Conservation (phyloP, 345 rosid species). For the Nephelium lappaceum region DNA sequence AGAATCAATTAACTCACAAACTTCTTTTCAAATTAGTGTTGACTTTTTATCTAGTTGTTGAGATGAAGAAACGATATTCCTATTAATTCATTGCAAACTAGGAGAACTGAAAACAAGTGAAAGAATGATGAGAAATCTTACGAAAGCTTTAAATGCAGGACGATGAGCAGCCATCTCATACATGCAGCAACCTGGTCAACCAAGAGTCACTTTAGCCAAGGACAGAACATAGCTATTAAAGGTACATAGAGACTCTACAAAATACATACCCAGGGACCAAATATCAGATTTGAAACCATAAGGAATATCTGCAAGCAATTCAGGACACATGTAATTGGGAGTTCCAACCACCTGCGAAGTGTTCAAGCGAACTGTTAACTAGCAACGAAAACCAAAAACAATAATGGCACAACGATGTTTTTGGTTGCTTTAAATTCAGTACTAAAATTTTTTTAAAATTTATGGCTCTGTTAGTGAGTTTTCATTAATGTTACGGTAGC, state of each 20-base stretch:
- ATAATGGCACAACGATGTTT: neutral
- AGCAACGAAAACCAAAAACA: conserved; percentile 21
- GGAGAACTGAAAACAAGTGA: conserved; percentile 13
- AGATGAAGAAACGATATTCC: conserved; percentile 9
- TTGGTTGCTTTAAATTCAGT: neutral
- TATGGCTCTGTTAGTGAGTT: neutral
- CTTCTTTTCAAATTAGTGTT: neutral
- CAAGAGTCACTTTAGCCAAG: conserved; percentile 30
- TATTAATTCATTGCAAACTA: conserved; percentile 1
- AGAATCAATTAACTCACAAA: neutral
- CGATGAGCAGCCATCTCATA: conserved; percentile 99
- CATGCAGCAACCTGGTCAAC: conserved; percentile 87
- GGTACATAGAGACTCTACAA: conserved; percentile 2
- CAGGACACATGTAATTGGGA: conserved; percentile 99
- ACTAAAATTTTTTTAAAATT: neutral
- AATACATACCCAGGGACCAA: conserved; percentile 87
- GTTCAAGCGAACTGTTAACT: conserved; percentile 13
- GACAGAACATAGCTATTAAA: conserved; percentile 2
- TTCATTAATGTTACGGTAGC: neutral
- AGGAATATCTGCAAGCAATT: conserved; percentile 95
- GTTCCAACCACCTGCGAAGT: conserved; percentile 92
- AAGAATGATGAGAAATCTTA: conserved; percentile 45
- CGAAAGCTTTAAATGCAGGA: conserved; percentile 98
- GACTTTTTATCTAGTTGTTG: neutral
- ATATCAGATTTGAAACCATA: conserved; percentile 99